A percentile compares a stretch with the other conserved stretches of the same genome.
phyloP scores from a whole-genome alignment of 164 flowering plant genomes.

The Macadamia tetraphylla region DNA sequence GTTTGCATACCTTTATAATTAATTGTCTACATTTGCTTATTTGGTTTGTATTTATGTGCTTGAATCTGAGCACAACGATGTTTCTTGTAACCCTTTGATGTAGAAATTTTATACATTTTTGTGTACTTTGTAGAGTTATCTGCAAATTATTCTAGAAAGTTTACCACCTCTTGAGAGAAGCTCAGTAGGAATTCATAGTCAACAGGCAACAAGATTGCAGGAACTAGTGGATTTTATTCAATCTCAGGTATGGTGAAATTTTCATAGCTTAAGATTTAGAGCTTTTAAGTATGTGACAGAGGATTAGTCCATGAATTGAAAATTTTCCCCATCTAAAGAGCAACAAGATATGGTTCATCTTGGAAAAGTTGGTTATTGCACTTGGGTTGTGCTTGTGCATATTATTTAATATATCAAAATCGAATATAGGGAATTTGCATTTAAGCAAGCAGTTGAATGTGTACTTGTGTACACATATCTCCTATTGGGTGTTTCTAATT shows the following conservation, averaged over 20 bases:
- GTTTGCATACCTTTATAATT: not conserved
- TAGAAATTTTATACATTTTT: conserved; percentile 1
- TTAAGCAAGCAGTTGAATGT: too few species aligned
- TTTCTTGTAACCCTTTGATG: not conserved
- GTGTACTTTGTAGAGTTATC: conserved; percentile 61
- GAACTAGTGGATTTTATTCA: conserved; percentile 85
- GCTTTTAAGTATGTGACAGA: too few species aligned
- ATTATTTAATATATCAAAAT: too few species aligned
- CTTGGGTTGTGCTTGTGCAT: too few species aligned
- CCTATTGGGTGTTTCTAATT: not conserved
- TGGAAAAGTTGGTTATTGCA: too few species aligned
- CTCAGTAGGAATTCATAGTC: conserved; percentile 66
- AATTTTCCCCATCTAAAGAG: too few species aligned
- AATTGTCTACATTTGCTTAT: not conserved
- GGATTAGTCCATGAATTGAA: too few species aligned
- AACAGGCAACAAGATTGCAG: conserved; percentile 84
- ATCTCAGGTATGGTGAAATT: conserved; percentile 60
- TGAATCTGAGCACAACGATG: not conserved
- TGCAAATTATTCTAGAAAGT: conserved; percentile 79
- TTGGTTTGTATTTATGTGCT: not conserved
- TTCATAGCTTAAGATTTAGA: too few species aligned
- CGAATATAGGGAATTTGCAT: too few species aligned
- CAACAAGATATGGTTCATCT: too few species aligned
- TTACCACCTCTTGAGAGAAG: conserved; percentile 61
- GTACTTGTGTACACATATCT: too few species aligned